Conservation (phyloP, 2,329 filamentous ascomycete species). For the Penicillium corylophilum region DNA sequence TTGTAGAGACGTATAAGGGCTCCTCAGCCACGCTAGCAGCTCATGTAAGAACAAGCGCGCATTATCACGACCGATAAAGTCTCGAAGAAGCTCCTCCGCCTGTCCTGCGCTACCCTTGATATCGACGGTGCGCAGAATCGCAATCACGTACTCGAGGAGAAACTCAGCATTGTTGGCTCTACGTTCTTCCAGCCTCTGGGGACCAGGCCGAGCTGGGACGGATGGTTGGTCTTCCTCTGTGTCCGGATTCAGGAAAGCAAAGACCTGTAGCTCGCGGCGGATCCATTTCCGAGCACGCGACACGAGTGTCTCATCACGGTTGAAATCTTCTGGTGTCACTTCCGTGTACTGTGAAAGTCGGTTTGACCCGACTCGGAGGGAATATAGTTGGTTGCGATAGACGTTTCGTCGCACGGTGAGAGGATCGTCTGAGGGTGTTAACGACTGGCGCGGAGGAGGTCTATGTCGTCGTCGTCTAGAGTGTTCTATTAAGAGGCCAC, state of each 20-base stretch:
- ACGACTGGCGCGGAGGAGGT: conserved; percentile 24
- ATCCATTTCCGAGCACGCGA: conserved; percentile 79
- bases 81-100: conserved; percentile 74
- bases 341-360: conserved; percentile 73
- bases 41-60: conserved; percentile 81
- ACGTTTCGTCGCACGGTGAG: conserved; percentile 66
- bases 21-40: conserved; percentile 76
- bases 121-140: conserved; percentile 79
- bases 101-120: conserved; percentile 74
- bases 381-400: conserved; percentile 71
- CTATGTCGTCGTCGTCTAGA: conserved; percentile 19
- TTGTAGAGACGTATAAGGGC: conserved; percentile 68
- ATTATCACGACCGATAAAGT: conserved; percentile 74
- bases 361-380: conserved; percentile 80
- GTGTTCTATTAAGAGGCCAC: conserved; percentile 1
- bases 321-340: conserved; percentile 67
- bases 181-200: conserved; percentile 39
- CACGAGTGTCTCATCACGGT: conserved; percentile 63
- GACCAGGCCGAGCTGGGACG: conserved; percentile 24
- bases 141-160: conserved; percentile 79
- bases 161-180: conserved; percentile 74
- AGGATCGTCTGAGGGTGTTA: conserved; percentile 41
- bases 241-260: conserved; percentile 64
- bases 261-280: conserved; percentile 79
- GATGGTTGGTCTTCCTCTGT: conserved; percentile 15